A percentile compares a stretch with the other conserved stretches of the same genome.
These are phyloP conservation scores for Microbotryum silenes-acaulis DNA, from an alignment of 1,284 basidiomycete genomes.

Conservation along the genomic window DNA sequence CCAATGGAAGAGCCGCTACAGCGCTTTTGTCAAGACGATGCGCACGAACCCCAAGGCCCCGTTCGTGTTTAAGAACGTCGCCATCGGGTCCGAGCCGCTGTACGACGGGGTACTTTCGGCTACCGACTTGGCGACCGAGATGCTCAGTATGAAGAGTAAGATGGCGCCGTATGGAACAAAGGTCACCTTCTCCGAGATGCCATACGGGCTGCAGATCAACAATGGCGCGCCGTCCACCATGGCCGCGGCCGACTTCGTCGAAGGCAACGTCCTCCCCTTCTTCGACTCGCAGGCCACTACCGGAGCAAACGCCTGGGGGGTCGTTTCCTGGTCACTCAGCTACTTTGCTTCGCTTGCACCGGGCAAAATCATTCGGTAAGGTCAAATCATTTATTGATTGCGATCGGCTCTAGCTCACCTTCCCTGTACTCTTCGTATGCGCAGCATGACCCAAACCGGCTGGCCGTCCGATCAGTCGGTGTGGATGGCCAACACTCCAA, in stretches of 20 bases:
- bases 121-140: conserved; percentile 51
- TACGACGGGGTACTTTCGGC: conserved; percentile 55
- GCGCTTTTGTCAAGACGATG: conserved; percentile 52
- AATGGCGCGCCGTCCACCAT: conserved; percentile 45
- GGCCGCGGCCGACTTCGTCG: conserved; percentile 57
- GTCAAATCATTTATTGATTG: neutral
- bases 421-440: no score
- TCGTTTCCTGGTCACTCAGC: conserved; percentile 53
- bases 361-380: conserved; percentile 51
- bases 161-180: conserved; percentile 54
- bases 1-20: conserved; percentile 52
- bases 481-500: conserved; percentile 32
- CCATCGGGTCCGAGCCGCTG: conserved; percentile 67
- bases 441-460: conserved; percentile 31
- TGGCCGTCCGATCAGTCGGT: conserved; percentile 35
- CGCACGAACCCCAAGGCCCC: conserved; percentile 56
- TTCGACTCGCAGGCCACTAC: conserved; percentile 55
- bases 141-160: conserved; percentile 48
- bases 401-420: neutral
- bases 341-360: conserved; percentile 47
- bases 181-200: conserved; percentile 49
- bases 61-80: conserved; percentile 58
- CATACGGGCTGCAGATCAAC: conserved; percentile 49
- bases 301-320: conserved; percentile 57
- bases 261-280: conserved; percentile 64